Conservation (phyloP, 768 basidiomycete species). For the Termitomyces sp. region DNA sequence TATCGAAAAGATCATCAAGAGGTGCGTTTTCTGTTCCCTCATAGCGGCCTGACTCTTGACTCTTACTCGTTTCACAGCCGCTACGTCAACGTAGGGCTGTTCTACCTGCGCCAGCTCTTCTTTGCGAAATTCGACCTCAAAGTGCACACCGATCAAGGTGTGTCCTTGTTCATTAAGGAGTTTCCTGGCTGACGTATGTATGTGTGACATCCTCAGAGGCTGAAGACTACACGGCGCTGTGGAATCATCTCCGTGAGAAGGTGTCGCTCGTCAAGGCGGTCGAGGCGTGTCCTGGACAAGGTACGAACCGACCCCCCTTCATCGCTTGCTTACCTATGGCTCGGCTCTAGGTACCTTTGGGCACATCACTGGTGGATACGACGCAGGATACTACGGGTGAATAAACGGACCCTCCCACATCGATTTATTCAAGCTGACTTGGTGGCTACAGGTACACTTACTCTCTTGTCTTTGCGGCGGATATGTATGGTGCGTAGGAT, state of each 20-base stretch:
- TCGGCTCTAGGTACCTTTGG: slow-evolving; percentile 53
- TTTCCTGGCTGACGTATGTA: too few species aligned
- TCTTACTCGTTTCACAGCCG: slow-evolving; percentile 34
- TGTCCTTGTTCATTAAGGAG: not conserved
- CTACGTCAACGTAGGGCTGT: slow-evolving; percentile 80
- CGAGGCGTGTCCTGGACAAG: slow-evolving; percentile 65
- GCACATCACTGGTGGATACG: slow-evolving; percentile 76
- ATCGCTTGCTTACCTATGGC: not conserved
- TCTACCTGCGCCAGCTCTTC: slow-evolving; percentile 81
- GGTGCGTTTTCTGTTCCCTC: slow-evolving; percentile 33
- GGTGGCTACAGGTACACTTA: slow-evolving; percentile 53
- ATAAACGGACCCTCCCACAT: slow-evolving; percentile 20
- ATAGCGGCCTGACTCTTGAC: not conserved
- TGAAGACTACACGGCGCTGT: slow-evolving; percentile 76
- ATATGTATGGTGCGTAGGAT: slow-evolving; percentile 46
- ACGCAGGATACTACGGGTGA: slow-evolving; percentile 61
- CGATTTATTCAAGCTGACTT: not conserved
- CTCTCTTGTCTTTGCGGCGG: slow-evolving; percentile 60
- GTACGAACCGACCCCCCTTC: slow-evolving; percentile 12
- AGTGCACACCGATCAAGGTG: slow-evolving; percentile 69
- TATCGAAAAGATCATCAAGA: slow-evolving; percentile 79
- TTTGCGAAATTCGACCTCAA: slow-evolving; percentile 78
- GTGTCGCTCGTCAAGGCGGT: slow-evolving; percentile 67
- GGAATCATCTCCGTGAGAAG: slow-evolving; percentile 69
- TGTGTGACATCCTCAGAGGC: slow-evolving; percentile 32